phyloP scores from a whole-genome alignment of 169 alveolate genomes.

The Cyclospora cayetanensis region DNA sequence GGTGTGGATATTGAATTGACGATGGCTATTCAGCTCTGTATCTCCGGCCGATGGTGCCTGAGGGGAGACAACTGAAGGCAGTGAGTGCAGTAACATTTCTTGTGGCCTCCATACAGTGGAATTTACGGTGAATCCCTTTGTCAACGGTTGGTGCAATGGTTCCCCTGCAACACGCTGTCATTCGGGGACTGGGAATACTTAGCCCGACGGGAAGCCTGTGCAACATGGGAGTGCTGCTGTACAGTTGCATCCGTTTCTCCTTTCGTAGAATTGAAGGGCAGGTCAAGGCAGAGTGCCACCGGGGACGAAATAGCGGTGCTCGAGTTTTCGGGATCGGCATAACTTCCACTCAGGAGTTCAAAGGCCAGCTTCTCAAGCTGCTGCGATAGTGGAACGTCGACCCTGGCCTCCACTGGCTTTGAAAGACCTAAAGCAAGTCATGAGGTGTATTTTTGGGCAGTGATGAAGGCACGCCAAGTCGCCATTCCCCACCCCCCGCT shows the following conservation, averaged over 20 bases:
- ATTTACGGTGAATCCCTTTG: no score
- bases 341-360: background rate
- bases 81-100: no score
- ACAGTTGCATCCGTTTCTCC: background rate
- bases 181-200: no score
- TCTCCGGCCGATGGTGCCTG: background rate
- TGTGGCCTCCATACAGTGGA: no score
- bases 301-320: slow-evolving; percentile 8
- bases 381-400: slow-evolving; percentile 9
- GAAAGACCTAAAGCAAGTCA: slow-evolving; percentile 15
- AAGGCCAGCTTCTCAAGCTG: background rate
- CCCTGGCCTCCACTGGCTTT: slow-evolving; percentile 26
- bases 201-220: no score
- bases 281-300: background rate
- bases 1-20: background rate
- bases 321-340: background rate
- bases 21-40: slow-evolving; percentile 7
- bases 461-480: background rate
- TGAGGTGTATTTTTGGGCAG: background rate
- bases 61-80: slow-evolving; percentile 1
- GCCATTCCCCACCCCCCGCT: no score
- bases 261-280: slow-evolving; percentile 16
- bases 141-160: no score
- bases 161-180: no score
- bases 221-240: no score